Evolutionary conservation across 1,284 basidiomycete genomes (phyloP), one percentile per base, ranked within the genome.

Genomic region (Ganoderma lucidum): DNA sequence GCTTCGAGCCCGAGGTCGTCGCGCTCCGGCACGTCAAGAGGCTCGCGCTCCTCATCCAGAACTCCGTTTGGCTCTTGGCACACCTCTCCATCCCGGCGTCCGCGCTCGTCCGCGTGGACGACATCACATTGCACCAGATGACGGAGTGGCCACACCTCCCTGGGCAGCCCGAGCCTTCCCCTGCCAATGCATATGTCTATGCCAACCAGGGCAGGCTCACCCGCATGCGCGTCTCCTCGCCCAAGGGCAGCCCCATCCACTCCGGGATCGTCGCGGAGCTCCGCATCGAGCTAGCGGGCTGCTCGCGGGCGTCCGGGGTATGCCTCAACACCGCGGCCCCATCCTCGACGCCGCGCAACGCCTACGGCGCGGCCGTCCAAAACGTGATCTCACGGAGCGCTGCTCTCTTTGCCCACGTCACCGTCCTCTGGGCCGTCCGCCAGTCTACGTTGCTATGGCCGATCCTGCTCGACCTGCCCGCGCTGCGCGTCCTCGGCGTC

Each of bases 81-180:
- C 59, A 65, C 59, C 60, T 65, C 30, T 19, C 37, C 14, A 17
- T 65, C 23, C 59, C 67, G 32, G 1, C 51, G 8, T 28, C 12
- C 10, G 64, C 63, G 28, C 67, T 65, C 17, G 53, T 68, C 8
- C 67, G 58, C 48, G 39, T 68, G 6, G 67, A 62, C 23, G 39
- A 62, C 3, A 4, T 68, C 39, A 28, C 48, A n/a, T 53, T 62
- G n/a, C 19, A 58, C 1, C 56, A 64, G 8, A 51, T 53, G n/a
- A 6, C 58, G n/a, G 30, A 44, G 0, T 61, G 58, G 64, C 41
- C 32, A 39, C 2, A 39, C n/a, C 30, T 35, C 32, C 30, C 67
- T 41, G 0, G 32, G 39, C 41, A 44, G 51, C 42, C 51, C 28
- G 10, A 48, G 48, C 2, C 14, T 14, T 32, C 41, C 23, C 23